A percentile compares a stretch with the other conserved stretches of the same genome.
Evolutionary conservation across 441 rosid genomes (phyloP).

Genomic region (Dalechampia spathulata): DNA sequence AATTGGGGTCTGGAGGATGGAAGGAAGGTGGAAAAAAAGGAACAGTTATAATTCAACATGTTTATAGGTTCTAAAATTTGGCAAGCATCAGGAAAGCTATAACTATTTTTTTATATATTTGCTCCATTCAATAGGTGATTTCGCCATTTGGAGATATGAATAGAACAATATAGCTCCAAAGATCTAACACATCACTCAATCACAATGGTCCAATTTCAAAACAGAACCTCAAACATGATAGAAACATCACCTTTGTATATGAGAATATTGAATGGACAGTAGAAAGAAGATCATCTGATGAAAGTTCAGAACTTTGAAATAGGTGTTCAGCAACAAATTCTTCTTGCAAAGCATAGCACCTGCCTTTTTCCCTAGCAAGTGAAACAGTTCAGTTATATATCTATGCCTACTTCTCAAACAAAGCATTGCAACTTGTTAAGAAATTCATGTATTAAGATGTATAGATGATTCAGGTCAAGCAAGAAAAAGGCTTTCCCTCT

Average conservation of each 20-base stretch:
- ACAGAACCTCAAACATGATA: conserved; percentile 8
- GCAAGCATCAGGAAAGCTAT: neutral
- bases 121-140: no score
- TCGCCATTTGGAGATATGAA: neutral
- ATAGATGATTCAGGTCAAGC: neutral
- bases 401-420: neutral
- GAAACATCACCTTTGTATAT: conserved; percentile 50
- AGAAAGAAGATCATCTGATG: conserved; percentile 70
- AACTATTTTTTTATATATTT: no score
- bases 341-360: conserved; percentile 73
- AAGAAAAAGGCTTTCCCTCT: neutral
- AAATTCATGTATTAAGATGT: neutral
- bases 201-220: neutral
- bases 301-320: conserved; percentile 68
- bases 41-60: no score
- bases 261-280: conserved; percentile 52
- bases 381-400: neutral
- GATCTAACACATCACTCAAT: neutral
- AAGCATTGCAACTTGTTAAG: neutral
- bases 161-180: neutral
- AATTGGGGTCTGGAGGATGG: neutral
- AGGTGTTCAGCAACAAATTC: conserved; percentile 84
- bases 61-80: no score
- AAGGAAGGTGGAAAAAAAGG: neutral
- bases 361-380: conserved; percentile 59